Conservation (phyloP, 2,329 filamentous ascomycete genomes). For the Sarocladium brachiariae region DNA sequence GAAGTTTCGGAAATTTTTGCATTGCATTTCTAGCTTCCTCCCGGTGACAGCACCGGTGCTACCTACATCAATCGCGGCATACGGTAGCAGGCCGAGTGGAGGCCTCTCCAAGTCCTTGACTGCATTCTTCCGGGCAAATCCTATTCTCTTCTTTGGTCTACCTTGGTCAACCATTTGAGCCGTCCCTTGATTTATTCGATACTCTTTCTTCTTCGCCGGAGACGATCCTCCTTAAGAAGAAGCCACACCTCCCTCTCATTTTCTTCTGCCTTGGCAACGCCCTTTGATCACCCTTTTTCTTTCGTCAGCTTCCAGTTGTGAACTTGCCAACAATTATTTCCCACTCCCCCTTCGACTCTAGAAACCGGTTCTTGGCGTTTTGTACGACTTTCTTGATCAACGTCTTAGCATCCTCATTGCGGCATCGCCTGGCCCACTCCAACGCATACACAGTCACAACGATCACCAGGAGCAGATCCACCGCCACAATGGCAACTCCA, state of each 20-base stretch:
- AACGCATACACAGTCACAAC: conserved; percentile 49
- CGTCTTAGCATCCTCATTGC: neutral
- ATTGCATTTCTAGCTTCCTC: neutral
- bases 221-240: too few relatives aligned
- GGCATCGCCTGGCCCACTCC: conserved; percentile 21
- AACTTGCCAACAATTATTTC: too few relatives aligned
- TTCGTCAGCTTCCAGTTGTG: too few relatives aligned
- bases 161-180: too few relatives aligned
- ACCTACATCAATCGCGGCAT: too few relatives aligned
- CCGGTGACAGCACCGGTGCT: neutral
- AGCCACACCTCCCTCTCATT: too few relatives aligned
- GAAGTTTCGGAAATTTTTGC: too few relatives aligned
- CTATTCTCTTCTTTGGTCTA: neutral
- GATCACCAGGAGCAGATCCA: conserved; percentile 33
- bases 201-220: too few relatives aligned
- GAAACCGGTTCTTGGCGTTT: neutral
- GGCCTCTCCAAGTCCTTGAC: conserved; percentile 4
- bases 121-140: neutral
- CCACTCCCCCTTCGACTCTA: too few relatives aligned
- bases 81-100: neutral
- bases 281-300: too few relatives aligned
- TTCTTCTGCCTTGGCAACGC: neutral
- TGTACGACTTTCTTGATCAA: neutral
- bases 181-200: too few relatives aligned
- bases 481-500: conserved; percentile 5